Evolutionary conservation across 2,329 filamentous ascomycete species (phyloP), one percentile per base, ranked within the genome.

Genomic region (Microcyclosporella mali): DNA sequence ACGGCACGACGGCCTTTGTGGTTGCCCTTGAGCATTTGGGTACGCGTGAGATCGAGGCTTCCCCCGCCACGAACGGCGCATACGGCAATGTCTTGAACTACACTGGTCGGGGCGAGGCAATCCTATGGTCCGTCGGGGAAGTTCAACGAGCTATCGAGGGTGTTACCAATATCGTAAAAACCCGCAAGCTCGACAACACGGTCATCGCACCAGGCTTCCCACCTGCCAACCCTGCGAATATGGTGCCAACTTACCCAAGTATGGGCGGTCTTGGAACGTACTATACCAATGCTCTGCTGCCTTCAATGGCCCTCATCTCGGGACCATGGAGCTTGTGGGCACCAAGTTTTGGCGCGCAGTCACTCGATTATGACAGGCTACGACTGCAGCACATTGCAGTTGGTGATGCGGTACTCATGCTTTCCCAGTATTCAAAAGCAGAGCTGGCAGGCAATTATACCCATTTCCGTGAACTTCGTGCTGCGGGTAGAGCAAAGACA

Each of bases 11-110:
- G n/a, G 33, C 31, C 12, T 36, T 42, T 27, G 40, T 42, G 16
- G 36, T 43, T n/a, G 40, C 33, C 14, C 14, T 43, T 33, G 40
- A 43, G 33, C 40, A 43, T 21, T 33, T 43, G n/a, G 40, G 40
- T 29, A 36, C 40, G 6, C 32, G 40, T 3, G 40, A 36, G 33
- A 37, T 43, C 27, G 40, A 42, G 33, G 6, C 30, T 6, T 36
- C 6, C 29, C 40, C 33, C 14, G 33, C 40, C 10, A 37, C 33
- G 12, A 21, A 37, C 15, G 33, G 33, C 10, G 16, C 32, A 15
- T 14, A n/a, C 3, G 33, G 33, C 21, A 37, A 43, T 29, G 33
- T 37, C 10, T 21, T 43, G 3, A 32, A 43, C 14, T 43, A 43
- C 19, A 36, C 40, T 14, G 40, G 40, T 17, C 10, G 18, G n/a